These are phyloP conservation scores for Leccinum griseonigrum DNA, from an alignment of 1,284 basidiomycete genomes.

Conservation along the genomic window DNA sequence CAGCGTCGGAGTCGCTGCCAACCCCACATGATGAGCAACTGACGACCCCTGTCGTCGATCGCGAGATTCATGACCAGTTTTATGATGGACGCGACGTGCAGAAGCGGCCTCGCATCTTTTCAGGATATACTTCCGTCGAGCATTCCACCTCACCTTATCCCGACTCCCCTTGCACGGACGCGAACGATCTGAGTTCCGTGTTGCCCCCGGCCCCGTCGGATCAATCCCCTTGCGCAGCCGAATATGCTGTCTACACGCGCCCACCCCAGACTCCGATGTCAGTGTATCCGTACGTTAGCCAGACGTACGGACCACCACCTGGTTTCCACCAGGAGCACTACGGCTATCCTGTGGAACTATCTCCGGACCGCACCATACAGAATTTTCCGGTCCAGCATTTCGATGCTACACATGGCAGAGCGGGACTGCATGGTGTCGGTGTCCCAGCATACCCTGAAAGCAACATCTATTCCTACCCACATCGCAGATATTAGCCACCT, in stretches of 20 bases:
- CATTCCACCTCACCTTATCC: conserved; percentile 9
- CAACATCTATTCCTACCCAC: conserved; percentile 14
- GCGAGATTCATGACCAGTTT: conserved; percentile 5
- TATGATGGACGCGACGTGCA: conserved; percentile 14
- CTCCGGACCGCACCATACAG: conserved; percentile 16
- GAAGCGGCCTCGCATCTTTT: conserved; percentile 16
- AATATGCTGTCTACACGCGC: conserved; percentile 5
- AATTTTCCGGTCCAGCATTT: conserved; percentile 11
- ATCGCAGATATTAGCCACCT: conserved; percentile 9
- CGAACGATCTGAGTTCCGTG: conserved; percentile 11
- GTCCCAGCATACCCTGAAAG: conserved; percentile 13
- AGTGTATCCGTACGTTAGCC: conserved; percentile 8
- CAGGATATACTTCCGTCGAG: conserved; percentile 9
- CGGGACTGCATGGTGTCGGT: conserved; percentile 11
- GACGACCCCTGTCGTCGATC: conserved; percentile 5
- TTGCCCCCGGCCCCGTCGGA: conserved; percentile 21
- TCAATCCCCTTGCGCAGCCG: conserved; percentile 20
- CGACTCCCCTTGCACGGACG: conserved; percentile 16
- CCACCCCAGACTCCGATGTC: conserved; percentile 2
- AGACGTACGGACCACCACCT: conserved; percentile 9
- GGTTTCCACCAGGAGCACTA: conserved; percentile 15
- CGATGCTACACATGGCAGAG: conserved; percentile 12
- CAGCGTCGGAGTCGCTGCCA: conserved; percentile 9
- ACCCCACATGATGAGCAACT: conserved; percentile 14
- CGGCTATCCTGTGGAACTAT: conserved; percentile 9